These are phyloP conservation scores for Fusarium anthophilum DNA, from an alignment of 2,329 filamentous ascomycete species.

Conservation along the genomic window DNA sequence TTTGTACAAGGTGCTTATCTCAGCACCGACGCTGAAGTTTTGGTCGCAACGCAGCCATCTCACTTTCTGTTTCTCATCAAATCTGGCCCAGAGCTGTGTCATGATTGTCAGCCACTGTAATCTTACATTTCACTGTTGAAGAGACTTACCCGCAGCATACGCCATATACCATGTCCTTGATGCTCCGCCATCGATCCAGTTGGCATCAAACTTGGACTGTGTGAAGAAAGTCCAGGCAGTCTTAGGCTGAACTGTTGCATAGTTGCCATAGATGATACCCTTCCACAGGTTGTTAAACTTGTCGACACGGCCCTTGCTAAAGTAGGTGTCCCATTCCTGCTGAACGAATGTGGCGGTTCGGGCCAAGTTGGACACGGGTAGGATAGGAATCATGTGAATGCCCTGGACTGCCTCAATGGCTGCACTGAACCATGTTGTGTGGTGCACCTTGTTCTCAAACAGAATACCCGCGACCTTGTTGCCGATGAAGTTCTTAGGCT, in stretches of 20 bases:
- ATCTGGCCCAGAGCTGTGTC: conserved; percentile 34
- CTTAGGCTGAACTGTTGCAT: conserved; percentile 77
- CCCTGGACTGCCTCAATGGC: conserved; percentile 77
- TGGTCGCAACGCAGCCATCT: not conserved
- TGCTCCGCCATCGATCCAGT: conserved; percentile 83
- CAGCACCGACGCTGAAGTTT: conserved; percentile 1
- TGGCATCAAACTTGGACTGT: conserved; percentile 69
- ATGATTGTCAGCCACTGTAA: conserved; percentile 22
- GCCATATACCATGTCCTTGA: conserved; percentile 87
- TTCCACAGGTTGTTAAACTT: conserved; percentile 81
- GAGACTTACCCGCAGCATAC: conserved; percentile 74
- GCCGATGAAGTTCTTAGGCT: conserved; percentile 79
- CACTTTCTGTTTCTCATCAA: conserved; percentile 9
- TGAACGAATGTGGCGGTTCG: conserved; percentile 75
- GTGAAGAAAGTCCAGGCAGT: conserved; percentile 81
- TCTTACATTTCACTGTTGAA: not conserved
- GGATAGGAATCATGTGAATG: conserved; percentile 85
- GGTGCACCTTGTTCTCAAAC: conserved; percentile 96
- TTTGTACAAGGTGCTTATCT: conserved; percentile 25
- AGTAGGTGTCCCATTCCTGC: conserved; percentile 86
- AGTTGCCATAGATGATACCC: conserved; percentile 84
- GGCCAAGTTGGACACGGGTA: conserved; percentile 73
- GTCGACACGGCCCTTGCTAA: conserved; percentile 73
- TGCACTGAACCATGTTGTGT: conserved; percentile 87
- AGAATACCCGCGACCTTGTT: conserved; percentile 80